Evolutionary conservation across 1,284 basidiomycete species (phyloP), one percentile per base, ranked within the genome.

Genomic region (Cryptococcus floricola): DNA sequence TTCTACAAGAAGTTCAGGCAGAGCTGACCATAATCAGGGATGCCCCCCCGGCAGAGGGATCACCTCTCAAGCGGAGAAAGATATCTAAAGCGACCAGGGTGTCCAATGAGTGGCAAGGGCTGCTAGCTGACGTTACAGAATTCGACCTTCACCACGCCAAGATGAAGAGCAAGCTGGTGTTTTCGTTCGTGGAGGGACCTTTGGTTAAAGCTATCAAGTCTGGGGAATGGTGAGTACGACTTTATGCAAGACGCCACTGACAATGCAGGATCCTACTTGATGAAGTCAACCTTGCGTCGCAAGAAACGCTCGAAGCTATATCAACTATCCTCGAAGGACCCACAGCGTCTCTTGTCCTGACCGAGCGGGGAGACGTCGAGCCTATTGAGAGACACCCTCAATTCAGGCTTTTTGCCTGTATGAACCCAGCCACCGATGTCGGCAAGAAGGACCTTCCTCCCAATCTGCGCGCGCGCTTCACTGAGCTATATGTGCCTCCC

Each of bases 341-440:
- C 0, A 85, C 83, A 8, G 85, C 91, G 1, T 98, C 94, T 1
- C 87, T 99, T 56, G 91, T 93, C 0, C 80, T 98, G 53, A 95
- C 92, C 0, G 96, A 98, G 71, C 87, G 93, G 71, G 96, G 95
- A 1, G 89, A 93, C 31, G 78, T 98, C 54, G 91, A 94, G 68
- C 89, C 91, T 1, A 83, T 98, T 27, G 86, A 87, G 37, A 87
- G 96, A 1, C 96, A 98, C 73, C 86, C 91, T 18, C 87, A 96
- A 66, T 99, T 99, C 78, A 88, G 95, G 27, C 80, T 98, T 8
- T 98, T 98, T 69, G 94, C 93, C 2, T 99, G 96, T 74, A 99
- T 99, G 96, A 99, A 99, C 71, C 96, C 96, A 2, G 96, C 96
- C 0, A 98, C 95, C 2, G 96, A 99, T 64, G 91, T 98, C 19